These are phyloP conservation scores for Biscogniauxia sp. DNA, from an alignment of 2,329 filamentous ascomycete species.

Conservation along the genomic window DNA sequence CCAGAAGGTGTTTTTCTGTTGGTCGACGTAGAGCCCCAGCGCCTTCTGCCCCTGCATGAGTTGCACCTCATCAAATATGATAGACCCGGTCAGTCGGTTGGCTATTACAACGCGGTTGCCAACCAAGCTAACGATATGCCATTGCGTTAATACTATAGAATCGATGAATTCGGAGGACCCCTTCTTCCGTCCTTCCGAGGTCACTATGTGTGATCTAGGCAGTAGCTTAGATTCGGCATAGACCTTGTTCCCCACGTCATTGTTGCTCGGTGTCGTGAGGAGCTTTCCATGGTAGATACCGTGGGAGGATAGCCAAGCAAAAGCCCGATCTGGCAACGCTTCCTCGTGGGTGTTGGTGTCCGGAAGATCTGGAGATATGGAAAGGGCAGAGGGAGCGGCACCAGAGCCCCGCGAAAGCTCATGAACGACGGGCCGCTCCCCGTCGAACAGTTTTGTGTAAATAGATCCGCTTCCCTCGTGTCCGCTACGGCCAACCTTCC, in stretches of 20 bases:
- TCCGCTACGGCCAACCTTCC: slow-evolving; percentile 68
- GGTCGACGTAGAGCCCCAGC: slow-evolving; percentile 82
- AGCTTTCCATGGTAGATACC: slow-evolving; percentile 87
- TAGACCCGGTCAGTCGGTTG: slow-evolving; percentile 80
- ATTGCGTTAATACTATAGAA: slow-evolving; percentile 84
- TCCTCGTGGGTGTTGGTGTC: slow-evolving; percentile 55
- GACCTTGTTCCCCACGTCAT: slow-evolving; percentile 69
- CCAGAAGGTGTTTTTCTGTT: slow-evolving; percentile 97
- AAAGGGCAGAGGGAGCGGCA: slow-evolving; percentile 63
- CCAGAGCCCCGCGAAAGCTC: slow-evolving; percentile 63
- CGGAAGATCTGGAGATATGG: slow-evolving; percentile 71
- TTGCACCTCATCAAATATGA: slow-evolving; percentile 86
- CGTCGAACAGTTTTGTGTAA: slow-evolving; percentile 84
- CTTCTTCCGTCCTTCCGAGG: slow-evolving; percentile 64
- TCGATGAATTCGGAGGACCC: slow-evolving; percentile 70
- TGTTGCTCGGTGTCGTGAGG: slow-evolving; percentile 56
- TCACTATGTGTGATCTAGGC: slow-evolving; percentile 68
- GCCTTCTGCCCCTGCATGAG: slow-evolving; percentile 75
- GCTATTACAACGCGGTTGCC: slow-evolving; percentile 80
- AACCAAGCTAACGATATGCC: slow-evolving; percentile 83
- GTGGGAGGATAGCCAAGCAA: slow-evolving; percentile 86
- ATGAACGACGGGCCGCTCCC: slow-evolving; percentile 74
- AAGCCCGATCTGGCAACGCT: slow-evolving; percentile 65
- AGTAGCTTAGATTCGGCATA: slow-evolving; percentile 79
- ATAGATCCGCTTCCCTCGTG: slow-evolving; percentile 80